These are phyloP conservation scores for Annulohypoxylon stygium DNA, from an alignment of 495 filamentous ascomycete genomes.

Conservation along the genomic window DNA sequence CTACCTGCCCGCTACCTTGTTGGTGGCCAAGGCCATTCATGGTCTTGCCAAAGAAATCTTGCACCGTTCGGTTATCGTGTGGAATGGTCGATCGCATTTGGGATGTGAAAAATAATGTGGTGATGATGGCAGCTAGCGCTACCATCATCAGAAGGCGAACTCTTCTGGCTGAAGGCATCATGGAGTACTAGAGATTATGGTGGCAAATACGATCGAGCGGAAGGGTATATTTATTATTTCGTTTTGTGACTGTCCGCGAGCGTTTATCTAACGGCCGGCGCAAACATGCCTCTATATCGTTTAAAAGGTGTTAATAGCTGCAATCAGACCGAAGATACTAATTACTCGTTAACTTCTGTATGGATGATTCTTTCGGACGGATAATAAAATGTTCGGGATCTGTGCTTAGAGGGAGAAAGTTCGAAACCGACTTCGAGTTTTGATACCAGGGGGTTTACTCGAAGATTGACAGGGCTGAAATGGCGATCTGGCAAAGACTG, in stretches of 20 bases:
- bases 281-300: slow-evolving; percentile 40
- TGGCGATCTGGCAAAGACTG: slow-evolving; percentile 45
- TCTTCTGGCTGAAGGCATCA: slow-evolving; percentile 80
- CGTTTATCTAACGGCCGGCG: slow-evolving; percentile 35
- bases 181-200: slow-evolving; percentile 32
- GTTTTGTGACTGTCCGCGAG: slow-evolving; percentile 24
- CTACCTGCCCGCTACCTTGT: slow-evolving; percentile 51
- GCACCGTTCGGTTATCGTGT: slow-evolving; percentile 54
- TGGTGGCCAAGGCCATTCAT: slow-evolving; percentile 60
- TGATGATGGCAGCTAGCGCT: slow-evolving; percentile 68
- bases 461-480: slow-evolving; percentile 34
- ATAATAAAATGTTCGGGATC: slow-evolving; percentile 10
- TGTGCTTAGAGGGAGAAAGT: slow-evolving; percentile 19
- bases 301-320: neutral
- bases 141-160: slow-evolving; percentile 70
- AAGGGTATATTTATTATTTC: neutral
- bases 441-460: slow-evolving; percentile 10
- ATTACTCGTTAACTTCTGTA: slow-evolving; percentile 10
- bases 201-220: neutral
- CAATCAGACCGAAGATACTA: slow-evolving; percentile 2
- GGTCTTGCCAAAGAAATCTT: slow-evolving; percentile 70
- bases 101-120: slow-evolving; percentile 73
- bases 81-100: slow-evolving; percentile 54
- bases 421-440: slow-evolving; percentile 29
- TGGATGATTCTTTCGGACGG: neutral